Evolutionary conservation across 331 rosid genomes (phyloP).

Genomic region (Cydonia oblonga): DNA sequence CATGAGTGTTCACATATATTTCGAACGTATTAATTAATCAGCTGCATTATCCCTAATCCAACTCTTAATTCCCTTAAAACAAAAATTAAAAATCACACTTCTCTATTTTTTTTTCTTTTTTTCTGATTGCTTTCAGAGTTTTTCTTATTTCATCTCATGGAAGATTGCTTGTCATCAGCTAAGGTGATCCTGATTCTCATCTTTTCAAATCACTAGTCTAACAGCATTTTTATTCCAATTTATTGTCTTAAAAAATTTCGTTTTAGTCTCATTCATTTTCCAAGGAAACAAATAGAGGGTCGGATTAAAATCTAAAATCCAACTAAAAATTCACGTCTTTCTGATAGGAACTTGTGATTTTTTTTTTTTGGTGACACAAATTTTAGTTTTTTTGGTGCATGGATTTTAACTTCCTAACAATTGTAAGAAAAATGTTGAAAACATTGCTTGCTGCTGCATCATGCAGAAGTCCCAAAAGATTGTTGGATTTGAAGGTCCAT

Average conservation of each 20-base stretch:
- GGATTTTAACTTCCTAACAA: neutral
- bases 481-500: slow-evolving; percentile 6
- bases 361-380: neutral
- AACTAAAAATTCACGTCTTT: neutral
- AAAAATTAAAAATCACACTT: neutral
- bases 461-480: neutral
- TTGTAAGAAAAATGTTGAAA: neutral
- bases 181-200: slow-evolving; percentile 1
- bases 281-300: neutral
- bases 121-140: neutral
- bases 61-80: neutral
- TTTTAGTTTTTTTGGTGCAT: neutral
- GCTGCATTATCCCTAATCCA: neutral
- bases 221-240: neutral
- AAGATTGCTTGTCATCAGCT: slow-evolving; percentile 3
- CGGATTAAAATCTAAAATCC: neutral
- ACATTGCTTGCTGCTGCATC: neutral
- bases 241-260: neutral
- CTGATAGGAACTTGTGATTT: neutral
- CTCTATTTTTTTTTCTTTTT: neutral
- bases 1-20: neutral
- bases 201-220: neutral
- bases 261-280: neutral
- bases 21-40: neutral
- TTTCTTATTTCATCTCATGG: neutral